phyloP scores from a whole-genome alignment of 2,329 filamentous ascomycete species.

The Pestalotiopsis sp. region DNA sequence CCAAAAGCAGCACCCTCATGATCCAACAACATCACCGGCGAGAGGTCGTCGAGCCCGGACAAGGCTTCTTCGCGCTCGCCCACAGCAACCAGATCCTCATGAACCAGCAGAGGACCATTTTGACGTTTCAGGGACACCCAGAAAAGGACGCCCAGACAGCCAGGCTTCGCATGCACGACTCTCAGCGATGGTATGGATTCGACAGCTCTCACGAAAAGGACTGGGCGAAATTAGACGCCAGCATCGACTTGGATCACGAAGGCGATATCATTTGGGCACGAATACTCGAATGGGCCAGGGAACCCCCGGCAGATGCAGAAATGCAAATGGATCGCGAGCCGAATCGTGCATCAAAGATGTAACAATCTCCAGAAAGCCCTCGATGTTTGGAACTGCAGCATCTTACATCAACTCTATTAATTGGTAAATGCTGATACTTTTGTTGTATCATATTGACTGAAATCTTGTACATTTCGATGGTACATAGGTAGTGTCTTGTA shows the following conservation, averaged over 20 bases:
- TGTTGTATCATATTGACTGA: background rate
- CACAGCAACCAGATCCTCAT: conserved; percentile 42
- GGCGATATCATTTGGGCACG: conserved; percentile 40
- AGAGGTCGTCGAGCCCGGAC: conserved; percentile 35
- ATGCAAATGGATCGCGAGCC: conserved; percentile 14
- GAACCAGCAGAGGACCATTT: conserved; percentile 39
- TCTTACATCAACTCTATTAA: background rate
- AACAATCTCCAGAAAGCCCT: background rate
- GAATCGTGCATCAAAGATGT: background rate
- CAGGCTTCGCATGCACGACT: conserved; percentile 38
- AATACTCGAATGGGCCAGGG: conserved; percentile 32
- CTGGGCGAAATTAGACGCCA: conserved; percentile 27
- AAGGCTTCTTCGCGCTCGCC: conserved; percentile 38
- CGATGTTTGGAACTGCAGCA: background rate
- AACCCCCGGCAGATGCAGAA: conserved; percentile 15
- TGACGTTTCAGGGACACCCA: conserved; percentile 49
- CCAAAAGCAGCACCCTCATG: conserved; percentile 23
- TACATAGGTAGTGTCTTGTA: background rate
- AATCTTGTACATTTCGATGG: background rate
- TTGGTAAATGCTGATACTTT: background rate
- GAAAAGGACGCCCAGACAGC: conserved; percentile 45
- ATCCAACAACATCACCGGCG: conserved; percentile 47
- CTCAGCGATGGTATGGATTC: conserved; percentile 39
- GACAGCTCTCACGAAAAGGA: conserved; percentile 32
- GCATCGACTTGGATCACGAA: conserved; percentile 37